These are phyloP conservation scores for Cladorrhinum samala DNA, from an alignment of 495 filamentous ascomycete species.

Conservation along the genomic window DNA sequence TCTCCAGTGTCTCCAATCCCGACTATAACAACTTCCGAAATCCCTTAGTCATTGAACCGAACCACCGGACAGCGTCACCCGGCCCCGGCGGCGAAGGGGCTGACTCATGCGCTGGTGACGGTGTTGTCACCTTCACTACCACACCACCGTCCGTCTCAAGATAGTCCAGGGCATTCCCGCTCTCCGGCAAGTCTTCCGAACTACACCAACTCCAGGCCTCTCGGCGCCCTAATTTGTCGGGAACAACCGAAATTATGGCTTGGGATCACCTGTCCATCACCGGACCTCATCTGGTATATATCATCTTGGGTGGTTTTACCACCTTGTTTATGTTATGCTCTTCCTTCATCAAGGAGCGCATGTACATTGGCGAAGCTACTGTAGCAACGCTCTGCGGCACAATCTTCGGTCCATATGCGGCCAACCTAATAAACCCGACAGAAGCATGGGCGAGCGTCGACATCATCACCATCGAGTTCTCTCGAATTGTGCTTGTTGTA, in stretches of 20 bases:
- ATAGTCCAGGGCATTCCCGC: background rate
- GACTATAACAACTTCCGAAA: background rate
- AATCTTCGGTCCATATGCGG: slow-evolving; percentile 95
- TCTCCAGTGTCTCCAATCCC: background rate
- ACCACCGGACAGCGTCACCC: background rate
- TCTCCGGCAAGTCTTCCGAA: background rate
- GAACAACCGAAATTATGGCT: slow-evolving; percentile 57
- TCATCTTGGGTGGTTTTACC: slow-evolving; percentile 97
- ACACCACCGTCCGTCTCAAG: background rate
- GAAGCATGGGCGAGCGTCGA: slow-evolving; percentile 84
- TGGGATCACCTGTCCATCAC: slow-evolving; percentile 93
- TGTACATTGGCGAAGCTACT: slow-evolving; percentile 98
- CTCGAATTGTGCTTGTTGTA: slow-evolving; percentile 93
- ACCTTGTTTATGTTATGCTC: slow-evolving; percentile 98
- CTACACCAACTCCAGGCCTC: background rate
- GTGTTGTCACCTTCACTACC: background rate
- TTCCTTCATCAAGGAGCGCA: slow-evolving; percentile 92
- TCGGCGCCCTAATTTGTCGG: background rate
- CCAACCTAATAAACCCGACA: slow-evolving; percentile 77
- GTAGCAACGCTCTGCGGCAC: slow-evolving; percentile 93
- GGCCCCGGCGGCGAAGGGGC: background rate
- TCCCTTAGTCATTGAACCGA: background rate
- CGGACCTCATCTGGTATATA: slow-evolving; percentile 94
- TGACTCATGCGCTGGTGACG: background rate
- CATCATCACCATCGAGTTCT: slow-evolving; percentile 94